Evolutionary conservation across 495 filamentous ascomycete genomes (phyloP).

Genomic region (Hypoxylon perforatum): DNA sequence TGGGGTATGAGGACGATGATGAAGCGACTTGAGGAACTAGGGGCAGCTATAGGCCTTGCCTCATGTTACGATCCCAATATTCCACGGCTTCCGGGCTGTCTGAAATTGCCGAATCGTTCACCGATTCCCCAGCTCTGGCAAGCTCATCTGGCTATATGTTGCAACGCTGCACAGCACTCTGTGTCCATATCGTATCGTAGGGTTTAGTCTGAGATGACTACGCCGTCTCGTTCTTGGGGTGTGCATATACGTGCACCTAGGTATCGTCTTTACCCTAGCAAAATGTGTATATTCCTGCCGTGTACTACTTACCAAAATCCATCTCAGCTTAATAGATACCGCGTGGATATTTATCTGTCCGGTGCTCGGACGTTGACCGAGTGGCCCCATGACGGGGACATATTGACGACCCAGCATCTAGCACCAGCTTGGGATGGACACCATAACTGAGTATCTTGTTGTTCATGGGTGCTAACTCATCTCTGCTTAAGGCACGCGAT

Average conservation of each 20-base stretch:
- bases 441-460: no score
- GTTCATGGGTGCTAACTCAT: no score
- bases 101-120: constrained; percentile 32
- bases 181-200: constrained; percentile 27
- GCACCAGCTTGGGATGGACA: no score
- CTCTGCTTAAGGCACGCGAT: no score
- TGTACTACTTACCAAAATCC: constrained; percentile 17
- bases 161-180: constrained; percentile 27
- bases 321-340: constrained; percentile 13
- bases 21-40: no score
- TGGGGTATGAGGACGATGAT: no score
- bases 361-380: constrained; percentile 61
- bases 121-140: constrained; percentile 28
- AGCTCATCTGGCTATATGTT: constrained; percentile 9
- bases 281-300: constrained; percentile 16
- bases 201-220: constrained; percentile 27
- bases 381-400: no score
- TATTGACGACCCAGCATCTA: no score
- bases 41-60: no score
- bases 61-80: no score
- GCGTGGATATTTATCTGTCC: constrained; percentile 49
- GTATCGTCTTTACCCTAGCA: constrained; percentile 9
- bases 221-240: constrained; percentile 7
- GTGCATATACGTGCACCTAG: no score
- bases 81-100: no score